A percentile compares a stretch with the other conserved stretches of the same genome.
phyloP scores from a whole-genome alignment of 2,329 filamentous ascomycete genomes.

The Fusarium continuum region DNA sequence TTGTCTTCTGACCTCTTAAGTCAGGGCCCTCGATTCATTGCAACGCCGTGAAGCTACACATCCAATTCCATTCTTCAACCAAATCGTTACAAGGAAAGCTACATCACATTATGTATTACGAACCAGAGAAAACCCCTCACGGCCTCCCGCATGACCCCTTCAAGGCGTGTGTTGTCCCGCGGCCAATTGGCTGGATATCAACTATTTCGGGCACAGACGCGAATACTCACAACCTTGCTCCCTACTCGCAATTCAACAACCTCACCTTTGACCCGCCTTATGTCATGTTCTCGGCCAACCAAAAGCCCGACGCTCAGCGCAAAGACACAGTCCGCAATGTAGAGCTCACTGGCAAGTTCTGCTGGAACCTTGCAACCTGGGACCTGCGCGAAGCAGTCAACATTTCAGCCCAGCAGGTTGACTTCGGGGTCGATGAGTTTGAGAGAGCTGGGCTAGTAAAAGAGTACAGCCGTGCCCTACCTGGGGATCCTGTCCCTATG shows the following conservation, averaged over 20 bases:
- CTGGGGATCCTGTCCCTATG: neutral
- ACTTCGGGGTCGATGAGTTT: conserved; percentile 17
- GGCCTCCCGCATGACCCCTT: too few relatives aligned
- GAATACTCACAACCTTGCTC: conserved; percentile 5
- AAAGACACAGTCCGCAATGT: conserved; percentile 16
- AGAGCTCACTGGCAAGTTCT: conserved; percentile 13
- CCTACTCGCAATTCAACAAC: conserved; percentile 22
- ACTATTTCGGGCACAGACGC: neutral
- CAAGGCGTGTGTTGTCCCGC: conserved; percentile 18
- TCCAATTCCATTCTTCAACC: too few relatives aligned
- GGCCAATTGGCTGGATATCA: conserved; percentile 19
- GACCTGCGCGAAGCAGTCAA: conserved; percentile 17
- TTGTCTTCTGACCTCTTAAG: too few relatives aligned
- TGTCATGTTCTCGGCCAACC: conserved; percentile 21
- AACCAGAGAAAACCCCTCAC: too few relatives aligned
- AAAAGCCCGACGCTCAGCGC: neutral
- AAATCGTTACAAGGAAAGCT: too few relatives aligned
- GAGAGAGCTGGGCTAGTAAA: conserved; percentile 6
- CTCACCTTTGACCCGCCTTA: conserved; percentile 21
- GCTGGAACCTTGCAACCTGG: conserved; percentile 20
- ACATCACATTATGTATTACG: too few relatives aligned
- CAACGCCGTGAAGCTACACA: too few relatives aligned
- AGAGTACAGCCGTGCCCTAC: neutral
- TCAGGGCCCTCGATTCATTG: too few relatives aligned
- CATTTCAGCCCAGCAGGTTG: conserved; percentile 11